Base-by-base conservation (phyloP, 371 early-diverging fungal species). In the Lichtheimia corymbifera region DNA sequence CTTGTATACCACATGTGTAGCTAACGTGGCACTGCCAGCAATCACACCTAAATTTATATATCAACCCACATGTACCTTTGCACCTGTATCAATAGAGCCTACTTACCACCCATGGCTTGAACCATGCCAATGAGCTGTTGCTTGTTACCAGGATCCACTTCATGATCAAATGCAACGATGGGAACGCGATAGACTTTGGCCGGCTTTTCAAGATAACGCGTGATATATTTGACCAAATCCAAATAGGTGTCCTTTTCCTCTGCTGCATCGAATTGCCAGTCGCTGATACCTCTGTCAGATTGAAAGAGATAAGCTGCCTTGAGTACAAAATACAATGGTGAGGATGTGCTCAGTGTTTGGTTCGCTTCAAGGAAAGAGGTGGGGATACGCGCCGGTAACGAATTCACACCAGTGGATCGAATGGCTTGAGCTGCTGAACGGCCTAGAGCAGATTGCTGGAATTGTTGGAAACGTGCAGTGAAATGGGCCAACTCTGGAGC, bases 1-100 rank as follows among this genome's bases (percentile, higher is more conserved):
- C 24, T 58, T 62, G 59, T 83, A 71, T 15, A 88, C 72, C 6
- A 89, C 71, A 68, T 90, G 89, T 5, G 91, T 84, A 18, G 91
- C 89, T 0, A 73, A 53, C 1, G 58, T 58, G 2, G 65, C 61
- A 24, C 72, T 62, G 9, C 73, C 59, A 0, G 71, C 77, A 6
- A 82, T 52, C 6, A 11, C 11, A 11, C 35, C 35, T 35, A 35
- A 35, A 35, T 28, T 28, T 4, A 28, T 28, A 22, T 74, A 53
- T 73, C 64, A n/a, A 68, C 58, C 4, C 63, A 49, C 4, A 50
- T 42, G 22, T 15, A 17, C 20, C 17, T 17, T 41, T 40, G 17
- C 0, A 41, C 13, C 4, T 11, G 42, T 27, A 52, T n/a, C 1
- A 35, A 35, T 35, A 12, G 18, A 12, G 18, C 35, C 18, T 41